These are phyloP conservation scores for Melanogaster broomeanus DNA, from an alignment of 768 basidiomycete species.

Conservation along the genomic window DNA sequence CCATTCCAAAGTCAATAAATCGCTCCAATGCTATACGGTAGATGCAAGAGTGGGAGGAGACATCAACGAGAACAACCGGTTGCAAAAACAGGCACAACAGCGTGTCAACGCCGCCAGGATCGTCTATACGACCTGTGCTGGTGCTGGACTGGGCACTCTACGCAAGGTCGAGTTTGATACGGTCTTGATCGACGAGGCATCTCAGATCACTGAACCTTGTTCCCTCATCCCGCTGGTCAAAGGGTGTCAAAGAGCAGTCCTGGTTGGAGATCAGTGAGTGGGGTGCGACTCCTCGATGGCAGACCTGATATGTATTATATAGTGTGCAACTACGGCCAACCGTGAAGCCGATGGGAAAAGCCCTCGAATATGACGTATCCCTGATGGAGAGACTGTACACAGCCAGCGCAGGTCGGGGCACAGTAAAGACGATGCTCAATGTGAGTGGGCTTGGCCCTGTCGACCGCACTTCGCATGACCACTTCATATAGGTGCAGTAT, in stretches of 20 bases:
- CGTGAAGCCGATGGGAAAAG: slow-evolving; percentile 58
- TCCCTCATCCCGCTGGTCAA: slow-evolving; percentile 70
- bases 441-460: slow-evolving; percentile 11
- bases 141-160: slow-evolving; percentile 59
- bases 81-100: slow-evolving; percentile 60
- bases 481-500: slow-evolving; percentile 51
- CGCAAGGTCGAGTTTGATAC: slow-evolving; percentile 58
- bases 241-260: slow-evolving; percentile 54
- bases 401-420: slow-evolving; percentile 27
- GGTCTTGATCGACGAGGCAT: slow-evolving; percentile 69
- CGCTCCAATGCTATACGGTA: slow-evolving; percentile 58
- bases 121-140: slow-evolving; percentile 68
- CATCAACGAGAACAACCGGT: slow-evolving; percentile 55
- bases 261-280: slow-evolving; percentile 73
- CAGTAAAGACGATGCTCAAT: slow-evolving; percentile 64
- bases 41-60: slow-evolving; percentile 63
- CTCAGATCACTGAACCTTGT: slow-evolving; percentile 67
- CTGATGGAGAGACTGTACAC: slow-evolving; percentile 62
- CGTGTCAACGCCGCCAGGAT: slow-evolving; percentile 57
- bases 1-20: slow-evolving; percentile 58
- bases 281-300: neutral
- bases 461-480: neutral
- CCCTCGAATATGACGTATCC: slow-evolving; percentile 59
- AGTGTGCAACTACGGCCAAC: slow-evolving; percentile 72
- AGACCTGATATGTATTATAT: neutral